phyloP scores from a whole-genome alignment of 306 rosid species.

The Vigna unguiculata region DNA sequence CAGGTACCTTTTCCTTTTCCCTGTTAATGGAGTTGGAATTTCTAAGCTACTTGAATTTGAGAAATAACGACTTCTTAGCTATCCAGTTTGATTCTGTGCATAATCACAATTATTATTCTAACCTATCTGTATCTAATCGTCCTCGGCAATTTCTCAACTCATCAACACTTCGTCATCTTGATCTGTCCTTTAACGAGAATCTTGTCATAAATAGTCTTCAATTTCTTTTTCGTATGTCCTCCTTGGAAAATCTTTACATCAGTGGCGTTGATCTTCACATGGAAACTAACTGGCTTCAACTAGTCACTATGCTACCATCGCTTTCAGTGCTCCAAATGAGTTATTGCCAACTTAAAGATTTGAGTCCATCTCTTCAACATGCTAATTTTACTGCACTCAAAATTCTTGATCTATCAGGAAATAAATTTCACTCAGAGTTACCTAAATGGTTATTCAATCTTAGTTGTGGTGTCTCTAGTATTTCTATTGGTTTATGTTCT shows the following conservation, averaged over 20 bases:
- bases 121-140: background rate
- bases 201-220: background rate
- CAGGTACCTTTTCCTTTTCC: background rate
- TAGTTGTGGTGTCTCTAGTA: background rate
- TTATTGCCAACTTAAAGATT: slow-evolving; percentile 7
- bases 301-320: slow-evolving; percentile 18
- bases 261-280: background rate
- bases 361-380: background rate
- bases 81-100: background rate
- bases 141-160: no score
- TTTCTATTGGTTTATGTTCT: background rate
- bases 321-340: slow-evolving; percentile 9
- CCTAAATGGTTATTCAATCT: background rate
- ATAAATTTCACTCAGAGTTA: slow-evolving; percentile 26
- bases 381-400: background rate
- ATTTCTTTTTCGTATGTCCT: slow-evolving; percentile 22
- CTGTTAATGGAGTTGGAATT: slow-evolving; percentile 5
- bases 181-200: background rate
- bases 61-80: background rate
- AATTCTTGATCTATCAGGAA: slow-evolving; percentile 1
- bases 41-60: background rate
- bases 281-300: slow-evolving; percentile 6
- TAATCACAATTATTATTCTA: background rate
- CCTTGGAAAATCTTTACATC: background rate
- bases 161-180: background rate